These are phyloP conservation scores for Crithidia bombi DNA, from an alignment of 208 protist species.

Conservation along the genomic window DNA sequence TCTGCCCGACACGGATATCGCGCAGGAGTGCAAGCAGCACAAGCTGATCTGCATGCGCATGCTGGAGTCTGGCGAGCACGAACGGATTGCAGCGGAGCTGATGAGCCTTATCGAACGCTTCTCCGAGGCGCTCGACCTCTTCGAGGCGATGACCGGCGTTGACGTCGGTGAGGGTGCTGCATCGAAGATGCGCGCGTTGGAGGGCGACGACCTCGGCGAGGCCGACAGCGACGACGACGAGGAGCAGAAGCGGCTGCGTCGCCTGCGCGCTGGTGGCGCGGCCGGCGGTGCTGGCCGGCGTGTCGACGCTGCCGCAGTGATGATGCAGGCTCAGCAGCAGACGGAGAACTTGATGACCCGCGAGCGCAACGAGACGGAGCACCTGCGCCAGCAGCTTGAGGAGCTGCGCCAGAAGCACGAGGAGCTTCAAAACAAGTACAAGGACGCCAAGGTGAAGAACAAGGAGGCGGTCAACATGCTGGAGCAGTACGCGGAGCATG, in stretches of 20 bases:
- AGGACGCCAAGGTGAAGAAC: constrained; percentile 91
- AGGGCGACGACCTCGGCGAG: constrained; percentile 47
- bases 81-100: constrained; percentile 69
- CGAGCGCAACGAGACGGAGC: constrained; percentile 62
- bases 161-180: constrained; percentile 81
- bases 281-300: constrained; percentile 10
- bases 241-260: constrained; percentile 53
- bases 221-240: constrained; percentile 87
- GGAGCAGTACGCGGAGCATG: constrained; percentile 67
- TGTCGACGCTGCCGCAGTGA: constrained; percentile 47
- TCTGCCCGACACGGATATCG: constrained; percentile 82
- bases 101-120: constrained; percentile 89
- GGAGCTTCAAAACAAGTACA: constrained; percentile 92
- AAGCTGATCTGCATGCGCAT: constrained; percentile 86
- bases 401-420: constrained; percentile 82
- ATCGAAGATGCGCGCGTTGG: constrained; percentile 63
- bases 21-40: constrained; percentile 78
- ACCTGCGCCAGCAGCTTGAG: constrained; percentile 76
- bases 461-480: constrained; percentile 70
- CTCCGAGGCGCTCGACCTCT: constrained; percentile 76
- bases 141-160: constrained; percentile 87
- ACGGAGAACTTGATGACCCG: constrained; percentile 73
- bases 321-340: constrained; percentile 80
- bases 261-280: constrained; percentile 24
- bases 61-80: constrained; percentile 76